Evolutionary conservation across 176 grass and related monocot species (phyloP).

Genomic region (Canna indica): DNA sequence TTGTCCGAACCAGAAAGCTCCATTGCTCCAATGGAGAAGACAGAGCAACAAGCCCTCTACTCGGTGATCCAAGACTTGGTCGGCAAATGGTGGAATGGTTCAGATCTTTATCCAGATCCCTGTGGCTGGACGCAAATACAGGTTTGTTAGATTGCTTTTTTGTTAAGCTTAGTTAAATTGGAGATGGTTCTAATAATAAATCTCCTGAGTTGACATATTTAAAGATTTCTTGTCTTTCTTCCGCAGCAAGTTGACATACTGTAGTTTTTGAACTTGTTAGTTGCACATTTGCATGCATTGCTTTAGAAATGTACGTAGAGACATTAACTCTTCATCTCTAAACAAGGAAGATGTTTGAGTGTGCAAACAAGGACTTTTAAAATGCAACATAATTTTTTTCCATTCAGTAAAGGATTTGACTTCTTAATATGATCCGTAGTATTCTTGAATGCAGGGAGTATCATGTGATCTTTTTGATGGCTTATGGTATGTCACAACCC

Average conservation of each 20-base stretch:
- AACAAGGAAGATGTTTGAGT: too few species aligned
- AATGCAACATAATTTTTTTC: too few species aligned
- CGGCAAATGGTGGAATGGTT: slow-evolving; percentile 75
- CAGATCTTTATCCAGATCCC: slow-evolving; percentile 69
- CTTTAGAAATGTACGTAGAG: too few species aligned
- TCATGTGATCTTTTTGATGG: slow-evolving; percentile 88
- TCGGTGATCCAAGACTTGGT: slow-evolving; percentile 66
- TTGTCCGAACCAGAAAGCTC: slow-evolving; percentile 23
- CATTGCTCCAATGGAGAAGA: slow-evolving; percentile 55
- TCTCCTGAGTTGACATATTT: too few species aligned
- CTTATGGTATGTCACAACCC: slow-evolving; percentile 62
- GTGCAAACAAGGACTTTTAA: too few species aligned
- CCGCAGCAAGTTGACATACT: neutral
- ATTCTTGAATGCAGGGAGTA: slow-evolving; percentile 51
- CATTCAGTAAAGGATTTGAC: too few species aligned
- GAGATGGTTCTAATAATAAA: neutral
- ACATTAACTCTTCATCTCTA: too few species aligned
- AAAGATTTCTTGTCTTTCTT: neutral
- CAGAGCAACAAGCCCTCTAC: slow-evolving; percentile 49
- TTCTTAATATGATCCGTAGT: neutral
- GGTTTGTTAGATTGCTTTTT: slow-evolving; percentile 20
- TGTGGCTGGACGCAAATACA: slow-evolving; percentile 97
- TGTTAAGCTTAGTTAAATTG: neutral
- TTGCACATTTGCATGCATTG: too few species aligned
- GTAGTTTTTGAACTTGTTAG: too few species aligned